A percentile compares a stretch with the other conserved stretches of the same genome.
These are phyloP conservation scores for Pseudognaphalium luteoalbum DNA, from an alignment of 129 eudicot species.

Conservation along the genomic window DNA sequence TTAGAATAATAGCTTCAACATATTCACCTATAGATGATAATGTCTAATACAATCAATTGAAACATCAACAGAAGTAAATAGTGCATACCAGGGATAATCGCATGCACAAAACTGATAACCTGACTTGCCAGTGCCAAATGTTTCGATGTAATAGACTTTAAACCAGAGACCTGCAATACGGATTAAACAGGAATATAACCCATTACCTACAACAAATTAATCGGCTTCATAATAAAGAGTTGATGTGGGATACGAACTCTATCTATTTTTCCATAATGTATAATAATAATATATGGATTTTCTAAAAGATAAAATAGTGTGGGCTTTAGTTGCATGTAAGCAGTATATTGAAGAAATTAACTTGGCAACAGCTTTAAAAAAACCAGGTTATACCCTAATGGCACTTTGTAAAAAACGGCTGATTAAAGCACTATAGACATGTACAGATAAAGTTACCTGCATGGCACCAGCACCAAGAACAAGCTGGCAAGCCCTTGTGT, in stretches of 20 bases:
- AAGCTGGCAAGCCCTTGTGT: conserved; percentile 86
- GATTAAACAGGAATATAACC: conserved; percentile 7
- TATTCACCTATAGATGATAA: conserved; percentile 14
- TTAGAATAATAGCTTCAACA: conserved; percentile 4
- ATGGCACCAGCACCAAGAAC: conserved; percentile 99
- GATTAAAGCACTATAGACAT: not conserved
- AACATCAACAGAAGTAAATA: conserved; percentile 24
- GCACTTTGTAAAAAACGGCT: not conserved
- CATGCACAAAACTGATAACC: conserved; percentile 78
- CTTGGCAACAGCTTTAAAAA: not conserved
- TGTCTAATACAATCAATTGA: not conserved
- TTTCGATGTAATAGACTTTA: conserved; percentile 90
- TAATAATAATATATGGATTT: not conserved
- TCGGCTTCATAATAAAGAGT: conserved; percentile 1
- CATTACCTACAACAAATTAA: conserved; percentile 11
- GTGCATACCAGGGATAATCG: conserved; percentile 89
- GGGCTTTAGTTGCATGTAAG: not conserved
- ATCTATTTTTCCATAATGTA: not conserved
- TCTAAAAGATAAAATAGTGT: not conserved
- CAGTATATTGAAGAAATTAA: not conserved
- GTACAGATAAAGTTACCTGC: conserved; percentile 57
- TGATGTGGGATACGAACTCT: not conserved
- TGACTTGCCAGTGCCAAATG: conserved; percentile 98
- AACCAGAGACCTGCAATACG: conserved; percentile 83
- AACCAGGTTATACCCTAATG: conserved; percentile 9